phyloP scores from a whole-genome alignment of 345 rosid species.

The Acer saccharum region DNA sequence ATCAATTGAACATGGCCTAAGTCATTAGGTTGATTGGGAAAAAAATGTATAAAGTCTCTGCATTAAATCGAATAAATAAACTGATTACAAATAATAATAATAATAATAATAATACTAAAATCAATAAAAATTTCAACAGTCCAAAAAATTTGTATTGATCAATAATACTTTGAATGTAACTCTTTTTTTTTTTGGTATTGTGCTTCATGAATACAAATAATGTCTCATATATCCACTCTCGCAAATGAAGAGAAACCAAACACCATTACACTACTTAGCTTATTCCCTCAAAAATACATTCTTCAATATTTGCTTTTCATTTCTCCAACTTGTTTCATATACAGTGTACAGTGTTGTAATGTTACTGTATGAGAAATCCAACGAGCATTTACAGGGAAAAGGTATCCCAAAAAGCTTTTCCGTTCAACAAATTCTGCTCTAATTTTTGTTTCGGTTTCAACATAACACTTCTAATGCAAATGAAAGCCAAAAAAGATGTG shows the following conservation, averaged over 20 bases:
- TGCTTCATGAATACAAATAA: too few relatives aligned
- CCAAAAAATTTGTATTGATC: not conserved
- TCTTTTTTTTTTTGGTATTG: too few relatives aligned
- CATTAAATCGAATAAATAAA: too few relatives aligned
- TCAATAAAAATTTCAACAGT: not conserved
- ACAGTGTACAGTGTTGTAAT: not conserved
- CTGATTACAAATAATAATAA: too few relatives aligned
- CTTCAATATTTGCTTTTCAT: not conserved
- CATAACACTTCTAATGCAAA: too few relatives aligned
- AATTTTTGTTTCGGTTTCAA: not conserved
- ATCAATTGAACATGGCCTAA: too few relatives aligned
- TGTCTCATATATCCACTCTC: too few relatives aligned
- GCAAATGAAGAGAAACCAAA: not conserved
- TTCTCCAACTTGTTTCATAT: not conserved
- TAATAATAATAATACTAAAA: not conserved
- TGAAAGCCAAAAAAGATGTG: not conserved
- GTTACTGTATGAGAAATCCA: not conserved
- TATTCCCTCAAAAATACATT: not conserved
- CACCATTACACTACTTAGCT: not conserved
- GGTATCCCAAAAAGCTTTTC: not conserved
- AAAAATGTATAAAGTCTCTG: too few relatives aligned
- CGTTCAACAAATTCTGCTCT: not conserved
- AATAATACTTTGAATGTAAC: too few relatives aligned
- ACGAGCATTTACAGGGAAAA: not conserved
- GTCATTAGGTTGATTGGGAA: too few relatives aligned